Base-by-base conservation (phyloP, 1,284 basidiomycete species). In the Afroboletus lepidellus region DNA sequence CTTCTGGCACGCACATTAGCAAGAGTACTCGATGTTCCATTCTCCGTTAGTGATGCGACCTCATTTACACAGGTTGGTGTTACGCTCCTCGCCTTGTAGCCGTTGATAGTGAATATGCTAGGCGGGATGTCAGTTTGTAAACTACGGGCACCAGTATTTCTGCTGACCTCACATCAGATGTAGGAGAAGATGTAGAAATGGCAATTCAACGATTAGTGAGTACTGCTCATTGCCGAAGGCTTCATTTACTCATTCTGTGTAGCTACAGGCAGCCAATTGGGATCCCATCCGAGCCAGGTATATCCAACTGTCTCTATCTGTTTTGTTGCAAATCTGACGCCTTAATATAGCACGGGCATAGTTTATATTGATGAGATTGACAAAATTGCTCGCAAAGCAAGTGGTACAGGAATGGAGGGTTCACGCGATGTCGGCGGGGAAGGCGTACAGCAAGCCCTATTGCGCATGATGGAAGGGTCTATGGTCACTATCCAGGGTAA, bases 301-400 rank as follows among this genome's bases (percentile, higher is more conserved):
- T 7, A 38, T 47, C 23, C 36, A 27, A 30, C 5, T 33, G 3
- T 36, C 15, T 11, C n/a, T 25, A 39, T 45, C 13, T 0, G 8
- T 8, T 7, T 25, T n/a, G 3, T 36, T 41, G 11, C 42, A 12
- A 20, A 56, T 30, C 48, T 55, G 18, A 65, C 45, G 11, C 34
- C 16, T 44, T 37, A 21, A 46, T 49, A 39, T 34, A 93, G 91
- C 62, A 84, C 85, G 62, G 94, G 94, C 4, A 98, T 98, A 53
- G 87, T 98, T 20, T 96, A 95, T 68, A 95, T 98, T 47, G 96
- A 98, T 64, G 96, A 98, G 73, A 77, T 95, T 2, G 95, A 98
- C 73, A 98, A 98, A 73, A 84, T 98, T 49, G 90, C 91, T 3
- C 79, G 87, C 34, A 87, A 85, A 53, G 74, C 79, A 6, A 72